Conservation (phyloP, 169 alveolate genomes). For the Plasmodium billcollinsi region DNA sequence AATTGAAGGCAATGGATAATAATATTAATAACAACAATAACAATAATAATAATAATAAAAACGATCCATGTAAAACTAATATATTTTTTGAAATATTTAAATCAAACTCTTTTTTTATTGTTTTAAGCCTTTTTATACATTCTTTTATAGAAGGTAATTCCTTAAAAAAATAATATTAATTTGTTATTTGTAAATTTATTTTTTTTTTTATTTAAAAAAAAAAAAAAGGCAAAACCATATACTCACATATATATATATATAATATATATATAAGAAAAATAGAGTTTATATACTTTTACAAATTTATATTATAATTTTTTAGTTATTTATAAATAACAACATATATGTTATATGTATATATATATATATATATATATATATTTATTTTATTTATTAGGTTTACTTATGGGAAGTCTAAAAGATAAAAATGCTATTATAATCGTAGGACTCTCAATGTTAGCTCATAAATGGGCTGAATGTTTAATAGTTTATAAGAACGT, state of each 20-base stretch:
- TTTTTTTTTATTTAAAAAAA: too few relatives aligned
- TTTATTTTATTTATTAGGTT: constrained; percentile 41
- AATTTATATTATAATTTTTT: constrained; percentile 4
- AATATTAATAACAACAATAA: constrained; percentile 8
- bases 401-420: constrained; percentile 71
- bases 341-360: constrained; percentile 3
- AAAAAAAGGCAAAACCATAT: constrained; percentile 4
- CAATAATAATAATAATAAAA: too few relatives aligned
- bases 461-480: constrained; percentile 76
- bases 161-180: not conserved
- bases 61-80: constrained; percentile 7
- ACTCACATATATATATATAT: constrained; percentile 6
- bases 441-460: constrained; percentile 72
- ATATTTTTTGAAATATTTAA: constrained; percentile 37
- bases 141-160: constrained; percentile 68
- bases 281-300: not conserved
- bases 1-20: constrained; percentile 14
- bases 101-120: constrained; percentile 70
- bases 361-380: constrained; percentile 7
- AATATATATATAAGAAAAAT: not conserved
- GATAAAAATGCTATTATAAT: constrained; percentile 57
- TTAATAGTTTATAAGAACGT: constrained; percentile 52
- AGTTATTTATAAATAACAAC: not conserved
- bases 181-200: too few relatives aligned
- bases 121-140: constrained; percentile 71